Conservation (phyloP, 2,329 filamentous ascomycete species). For the Trichophyton schoenleinii region DNA sequence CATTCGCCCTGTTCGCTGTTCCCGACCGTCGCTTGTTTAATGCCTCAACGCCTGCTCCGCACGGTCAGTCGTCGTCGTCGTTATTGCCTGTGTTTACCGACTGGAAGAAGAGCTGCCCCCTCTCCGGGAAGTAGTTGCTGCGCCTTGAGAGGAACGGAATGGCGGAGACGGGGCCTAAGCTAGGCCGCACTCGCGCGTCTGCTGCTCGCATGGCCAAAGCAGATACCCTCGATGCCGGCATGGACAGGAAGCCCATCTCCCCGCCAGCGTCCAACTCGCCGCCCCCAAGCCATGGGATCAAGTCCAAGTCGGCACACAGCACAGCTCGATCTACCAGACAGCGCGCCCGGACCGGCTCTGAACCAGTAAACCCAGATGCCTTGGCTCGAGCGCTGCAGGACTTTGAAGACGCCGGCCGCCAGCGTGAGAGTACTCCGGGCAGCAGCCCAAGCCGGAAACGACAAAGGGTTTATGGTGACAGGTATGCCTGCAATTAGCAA, state of each 20-base stretch:
- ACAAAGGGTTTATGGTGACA: constrained; percentile 52
- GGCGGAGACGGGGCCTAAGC: background rate
- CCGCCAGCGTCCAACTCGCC: constrained; percentile 50
- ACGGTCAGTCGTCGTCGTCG: background rate
- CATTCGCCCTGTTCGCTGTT: background rate
- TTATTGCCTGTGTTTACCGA: background rate
- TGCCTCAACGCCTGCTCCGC: background rate
- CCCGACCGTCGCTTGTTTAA: background rate
- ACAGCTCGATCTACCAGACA: constrained; percentile 16
- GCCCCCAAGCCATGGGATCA: constrained; percentile 43
- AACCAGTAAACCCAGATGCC: constrained; percentile 47
- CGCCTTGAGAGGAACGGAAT: background rate
- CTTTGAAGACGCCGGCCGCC: constrained; percentile 47
- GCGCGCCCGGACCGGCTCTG: constrained; percentile 27
- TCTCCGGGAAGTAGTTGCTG: background rate
- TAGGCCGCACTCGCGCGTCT: background rate
- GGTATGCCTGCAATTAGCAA: constrained; percentile 32
- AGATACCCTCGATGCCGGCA: background rate
- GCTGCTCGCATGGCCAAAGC: background rate
- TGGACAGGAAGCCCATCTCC: constrained; percentile 25
- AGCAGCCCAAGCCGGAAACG: constrained; percentile 57
- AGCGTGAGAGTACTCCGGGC: constrained; percentile 49
- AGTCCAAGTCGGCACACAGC: constrained; percentile 14
- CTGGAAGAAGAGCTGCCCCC: background rate
- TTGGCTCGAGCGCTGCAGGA: constrained; percentile 50